Evolutionary conservation across 1,139 yeast genomes (phyloP).

Genomic region (Lodderomyces theae): DNA sequence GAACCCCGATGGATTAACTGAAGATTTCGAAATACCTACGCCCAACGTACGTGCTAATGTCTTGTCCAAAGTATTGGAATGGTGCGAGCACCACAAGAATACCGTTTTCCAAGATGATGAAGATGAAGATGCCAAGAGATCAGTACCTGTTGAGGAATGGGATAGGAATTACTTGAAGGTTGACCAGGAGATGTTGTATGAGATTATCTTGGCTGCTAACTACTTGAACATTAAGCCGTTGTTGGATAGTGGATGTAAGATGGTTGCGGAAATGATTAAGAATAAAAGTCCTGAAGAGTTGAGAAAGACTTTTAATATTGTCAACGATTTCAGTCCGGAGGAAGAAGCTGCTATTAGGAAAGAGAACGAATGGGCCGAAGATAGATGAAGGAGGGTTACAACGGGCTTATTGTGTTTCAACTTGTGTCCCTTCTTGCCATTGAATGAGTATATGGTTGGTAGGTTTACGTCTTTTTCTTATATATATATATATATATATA

Average conservation of each 20-base stretch:
- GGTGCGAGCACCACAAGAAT: slow-evolving; percentile 96
- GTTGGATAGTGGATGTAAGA: slow-evolving; percentile 93
- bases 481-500: too few relatives aligned
- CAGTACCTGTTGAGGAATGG: slow-evolving; percentile 92
- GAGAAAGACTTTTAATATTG: slow-evolving; percentile 92
- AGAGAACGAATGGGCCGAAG: slow-evolving; percentile 99
- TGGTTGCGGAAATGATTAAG: slow-evolving; percentile 97
- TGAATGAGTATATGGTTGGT: too few relatives aligned
- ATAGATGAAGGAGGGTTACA: slow-evolving; percentile 56
- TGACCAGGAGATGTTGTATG: slow-evolving; percentile 98
- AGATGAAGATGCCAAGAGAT: slow-evolving; percentile 77
- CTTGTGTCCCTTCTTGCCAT: too few relatives aligned
- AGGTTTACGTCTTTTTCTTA: too few relatives aligned
- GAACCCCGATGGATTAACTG: slow-evolving; percentile 58
- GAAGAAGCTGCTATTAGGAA: slow-evolving; percentile 97
- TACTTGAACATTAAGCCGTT: slow-evolving; percentile 91
- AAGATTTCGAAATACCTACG: slow-evolving; percentile 82
- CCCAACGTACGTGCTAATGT: slow-evolving; percentile 89
- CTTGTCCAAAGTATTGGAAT: slow-evolving; percentile 85
- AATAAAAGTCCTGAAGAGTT: slow-evolving; percentile 96
- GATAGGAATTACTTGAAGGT: slow-evolving; percentile 93
- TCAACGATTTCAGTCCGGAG: slow-evolving; percentile 94
- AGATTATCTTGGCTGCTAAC: slow-evolving; percentile 93
- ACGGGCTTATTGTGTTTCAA: neutral
- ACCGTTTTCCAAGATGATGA: slow-evolving; percentile 72